Conservation (phyloP, 306 rosid species). For the Cucumis melo region DNA sequence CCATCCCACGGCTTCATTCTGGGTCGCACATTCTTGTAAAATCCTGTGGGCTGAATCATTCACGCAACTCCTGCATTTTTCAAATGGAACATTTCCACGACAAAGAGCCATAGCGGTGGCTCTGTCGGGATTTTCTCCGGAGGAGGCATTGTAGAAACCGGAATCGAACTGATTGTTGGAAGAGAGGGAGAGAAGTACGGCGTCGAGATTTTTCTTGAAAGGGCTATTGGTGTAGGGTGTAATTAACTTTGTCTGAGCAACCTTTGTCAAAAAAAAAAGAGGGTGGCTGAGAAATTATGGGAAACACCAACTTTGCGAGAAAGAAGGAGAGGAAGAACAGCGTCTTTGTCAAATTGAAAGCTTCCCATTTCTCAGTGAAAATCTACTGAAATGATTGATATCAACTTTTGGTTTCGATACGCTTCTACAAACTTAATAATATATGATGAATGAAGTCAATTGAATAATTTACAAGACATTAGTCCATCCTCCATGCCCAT, state of each 20-base stretch:
- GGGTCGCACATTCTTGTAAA: background rate
- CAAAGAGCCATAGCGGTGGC: background rate
- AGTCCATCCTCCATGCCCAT: too few species aligned
- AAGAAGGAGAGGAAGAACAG: background rate
- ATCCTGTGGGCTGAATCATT: background rate
- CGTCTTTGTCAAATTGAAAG: background rate
- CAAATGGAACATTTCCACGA: background rate
- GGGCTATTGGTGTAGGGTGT: too few species aligned
- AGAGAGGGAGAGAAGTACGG: too few species aligned
- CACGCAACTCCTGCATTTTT: background rate
- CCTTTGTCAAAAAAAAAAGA: too few species aligned
- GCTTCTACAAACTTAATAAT: too few species aligned
- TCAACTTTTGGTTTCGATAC: too few species aligned
- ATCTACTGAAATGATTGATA: background rate
- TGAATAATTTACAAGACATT: too few species aligned
- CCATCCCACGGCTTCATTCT: constrained; percentile 15
- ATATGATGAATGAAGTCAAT: too few species aligned
- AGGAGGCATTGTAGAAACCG: background rate
- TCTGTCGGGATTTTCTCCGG: background rate
- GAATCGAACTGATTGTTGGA: background rate
- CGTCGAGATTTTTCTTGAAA: too few species aligned
- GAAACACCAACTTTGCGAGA: too few species aligned
- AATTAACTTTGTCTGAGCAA: too few species aligned
- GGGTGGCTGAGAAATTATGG: too few species aligned
- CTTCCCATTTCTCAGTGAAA: background rate